These are phyloP conservation scores for Paecilomyces formosus DNA, from an alignment of 2,329 filamentous ascomycete genomes.

Conservation along the genomic window DNA sequence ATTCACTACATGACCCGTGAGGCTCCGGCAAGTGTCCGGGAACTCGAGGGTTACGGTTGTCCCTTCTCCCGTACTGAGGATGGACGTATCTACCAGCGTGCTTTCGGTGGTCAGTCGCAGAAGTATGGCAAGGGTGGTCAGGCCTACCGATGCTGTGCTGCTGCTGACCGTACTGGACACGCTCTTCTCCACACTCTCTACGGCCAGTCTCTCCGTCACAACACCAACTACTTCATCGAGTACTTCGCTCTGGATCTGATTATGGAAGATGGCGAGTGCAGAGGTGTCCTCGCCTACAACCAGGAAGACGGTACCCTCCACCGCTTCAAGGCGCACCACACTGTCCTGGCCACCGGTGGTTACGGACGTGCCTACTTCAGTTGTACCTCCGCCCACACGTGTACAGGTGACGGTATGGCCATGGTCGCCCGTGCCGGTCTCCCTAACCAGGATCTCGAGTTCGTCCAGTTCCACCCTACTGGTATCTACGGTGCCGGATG, in stretches of 20 bases:
- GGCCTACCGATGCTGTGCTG: constrained; percentile 94
- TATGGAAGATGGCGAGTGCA: constrained; percentile 96
- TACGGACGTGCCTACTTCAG: constrained; percentile 98
- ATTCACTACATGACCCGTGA: constrained; percentile 99
- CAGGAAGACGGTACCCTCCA: constrained; percentile 97
- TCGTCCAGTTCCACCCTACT: constrained; percentile 98
- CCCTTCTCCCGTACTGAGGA: constrained; percentile 90
- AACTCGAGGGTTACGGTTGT: constrained; percentile 95
- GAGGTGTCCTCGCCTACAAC: constrained; percentile 95
- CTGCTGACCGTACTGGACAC: constrained; percentile 93
- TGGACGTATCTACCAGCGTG: constrained; percentile 96
- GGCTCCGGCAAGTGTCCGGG: constrained; percentile 82
- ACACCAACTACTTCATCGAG: constrained; percentile 99
- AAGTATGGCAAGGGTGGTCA: constrained; percentile 95
- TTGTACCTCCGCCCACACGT: constrained; percentile 96
- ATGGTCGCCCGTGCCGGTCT: constrained; percentile 98
- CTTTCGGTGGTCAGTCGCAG: constrained; percentile 95
- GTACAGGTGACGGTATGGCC: constrained; percentile 97
- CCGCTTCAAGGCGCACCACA: constrained; percentile 94
- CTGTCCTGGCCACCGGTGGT: constrained; percentile 90
- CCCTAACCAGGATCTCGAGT: constrained; percentile 98
- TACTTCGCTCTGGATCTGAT: constrained; percentile 96
- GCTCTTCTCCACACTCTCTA: constrained; percentile 97
- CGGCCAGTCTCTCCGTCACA: constrained; percentile 91
- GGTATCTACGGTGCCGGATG: constrained; percentile 98